Evolutionary conservation across 306 rosid genomes (phyloP).

Genomic region (Luffa acutangula): DNA sequence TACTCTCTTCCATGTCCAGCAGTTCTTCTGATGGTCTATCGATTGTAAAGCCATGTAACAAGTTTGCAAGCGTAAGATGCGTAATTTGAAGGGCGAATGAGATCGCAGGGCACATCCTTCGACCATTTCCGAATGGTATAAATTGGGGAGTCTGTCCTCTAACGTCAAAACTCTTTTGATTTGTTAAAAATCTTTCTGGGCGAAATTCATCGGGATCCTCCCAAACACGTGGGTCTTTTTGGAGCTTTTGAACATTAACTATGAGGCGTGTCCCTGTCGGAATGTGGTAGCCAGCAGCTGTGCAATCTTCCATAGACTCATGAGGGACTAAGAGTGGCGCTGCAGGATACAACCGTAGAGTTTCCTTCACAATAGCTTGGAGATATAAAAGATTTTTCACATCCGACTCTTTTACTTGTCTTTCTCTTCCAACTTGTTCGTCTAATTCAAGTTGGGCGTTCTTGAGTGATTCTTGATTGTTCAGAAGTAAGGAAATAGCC

Average conservation of each 20-base stretch:
- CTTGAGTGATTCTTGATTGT: neutral
- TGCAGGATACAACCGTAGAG: conserved; percentile 20
- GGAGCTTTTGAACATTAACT: conserved; percentile 17
- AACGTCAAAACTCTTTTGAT: conserved; percentile 3
- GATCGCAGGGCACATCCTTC: conserved; percentile 29
- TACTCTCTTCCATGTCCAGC: conserved; percentile 43
- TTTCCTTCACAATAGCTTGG: conserved; percentile 21
- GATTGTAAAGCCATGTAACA: conserved; percentile 22
- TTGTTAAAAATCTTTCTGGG: conserved; percentile 22
- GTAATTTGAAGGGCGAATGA: conserved; percentile 4
- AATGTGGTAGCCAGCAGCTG: conserved; percentile 11
- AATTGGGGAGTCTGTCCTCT: conserved; percentile 12
- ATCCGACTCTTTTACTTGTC: conserved; percentile 20
- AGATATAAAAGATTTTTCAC: conserved; percentile 11
- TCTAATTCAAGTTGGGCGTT: conserved; percentile 9
- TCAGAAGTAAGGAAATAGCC: neutral
- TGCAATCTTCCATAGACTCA: conserved; percentile 19
- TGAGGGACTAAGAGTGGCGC: conserved; percentile 12
- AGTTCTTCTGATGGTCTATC: conserved; percentile 17
- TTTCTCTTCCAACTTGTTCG: conserved; percentile 8
- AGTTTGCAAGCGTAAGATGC: conserved; percentile 14
- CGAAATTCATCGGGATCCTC: conserved; percentile 10
- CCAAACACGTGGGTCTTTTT: conserved; percentile 21
- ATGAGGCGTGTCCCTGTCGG: conserved; percentile 15
- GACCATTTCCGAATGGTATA: conserved; percentile 28